Evolutionary conservation across 73 alveolate species (phyloP), one percentile per base, ranked within the genome.

Genomic region (Paramecium pentaurelia): DNA sequence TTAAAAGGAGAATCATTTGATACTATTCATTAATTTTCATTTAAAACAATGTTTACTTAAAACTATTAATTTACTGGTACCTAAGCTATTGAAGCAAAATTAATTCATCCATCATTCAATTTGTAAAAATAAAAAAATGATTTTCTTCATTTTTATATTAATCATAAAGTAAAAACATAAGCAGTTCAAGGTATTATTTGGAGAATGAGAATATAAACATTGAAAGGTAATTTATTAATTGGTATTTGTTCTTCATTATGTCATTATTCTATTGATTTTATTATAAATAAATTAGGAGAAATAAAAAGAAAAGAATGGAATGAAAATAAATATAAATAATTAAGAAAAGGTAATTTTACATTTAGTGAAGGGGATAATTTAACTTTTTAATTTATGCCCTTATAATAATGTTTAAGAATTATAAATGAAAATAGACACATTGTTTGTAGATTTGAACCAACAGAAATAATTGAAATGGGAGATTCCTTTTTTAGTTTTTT

Each of bases 211-310:
- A 42, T 80, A 18, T 0, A 80, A 28, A 47, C 51, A 45, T 27
- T 80, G 25, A 27, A 80, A 27, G 91, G 77, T 8, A 80, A 80
- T 45, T 47, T 80, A 80, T 36, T 80, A 12, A 45, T 80, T 11
- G 91, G 91, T 22, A 80, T 80, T 40, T 80, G 91, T 49, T 80
- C 91, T 27, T 45, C 91, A 4, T 45, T 80, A 49, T 80, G 91
- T 12, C 77, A 80, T 49, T 45, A 80, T 80, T 80, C 91, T 0
- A 80, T 80, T 80, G 91, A 80, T 80, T 80, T 80, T 44, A 80
- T 80, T 0, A 80, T 80, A 27, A 80, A 80, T 80, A 80, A 42
- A 44, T 22, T 45, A 20, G 91, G 91, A 4, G 77, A 80, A 8
- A 10, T 49, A 10, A 80, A 80, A 47, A 80, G 34, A 42, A 80